These are phyloP conservation scores for Tuber aestivum DNA, from an alignment of 495 filamentous ascomycete genomes.

Conservation along the genomic window DNA sequence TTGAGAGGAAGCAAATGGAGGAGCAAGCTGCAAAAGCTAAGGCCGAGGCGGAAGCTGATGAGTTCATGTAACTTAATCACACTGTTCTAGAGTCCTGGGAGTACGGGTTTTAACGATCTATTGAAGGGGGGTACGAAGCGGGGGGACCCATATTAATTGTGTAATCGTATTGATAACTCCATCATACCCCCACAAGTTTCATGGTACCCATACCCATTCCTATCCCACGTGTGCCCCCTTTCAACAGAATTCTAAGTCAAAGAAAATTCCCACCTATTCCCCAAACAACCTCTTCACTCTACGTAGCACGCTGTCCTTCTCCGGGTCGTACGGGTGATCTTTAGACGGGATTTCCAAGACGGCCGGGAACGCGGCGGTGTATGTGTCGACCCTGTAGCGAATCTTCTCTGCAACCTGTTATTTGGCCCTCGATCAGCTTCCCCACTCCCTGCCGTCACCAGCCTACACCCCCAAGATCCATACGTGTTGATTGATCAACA, in stretches of 20 bases:
- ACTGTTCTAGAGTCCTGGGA: neutral
- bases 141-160: constrained; percentile 4
- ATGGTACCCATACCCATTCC: neutral
- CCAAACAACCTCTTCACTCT: constrained; percentile 87
- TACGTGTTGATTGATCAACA: constrained; percentile 98
- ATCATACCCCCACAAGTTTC: neutral
- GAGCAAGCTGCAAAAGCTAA: constrained; percentile 43
- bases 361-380: constrained; percentile 67
- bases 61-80: constrained; percentile 13
- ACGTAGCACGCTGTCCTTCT: constrained; percentile 96
- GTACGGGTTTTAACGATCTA: neutral
- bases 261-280: constrained; percentile 52
- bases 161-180: constrained; percentile 25
- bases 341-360: constrained; percentile 96
- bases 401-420: constrained; percentile 85
- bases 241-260: neutral
- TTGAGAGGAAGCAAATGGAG: constrained; percentile 65
- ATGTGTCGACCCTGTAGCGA: constrained; percentile 68
- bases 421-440: constrained; percentile 8
- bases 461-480: constrained; percentile 37
- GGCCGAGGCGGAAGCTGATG: constrained; percentile 45
- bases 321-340: constrained; percentile 97
- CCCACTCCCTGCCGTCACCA: neutral
- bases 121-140: neutral
- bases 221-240: constrained; percentile 3